phyloP scores from a whole-genome alignment of 75 land plant genomes.

The Sequoiadendron giganteum region DNA sequence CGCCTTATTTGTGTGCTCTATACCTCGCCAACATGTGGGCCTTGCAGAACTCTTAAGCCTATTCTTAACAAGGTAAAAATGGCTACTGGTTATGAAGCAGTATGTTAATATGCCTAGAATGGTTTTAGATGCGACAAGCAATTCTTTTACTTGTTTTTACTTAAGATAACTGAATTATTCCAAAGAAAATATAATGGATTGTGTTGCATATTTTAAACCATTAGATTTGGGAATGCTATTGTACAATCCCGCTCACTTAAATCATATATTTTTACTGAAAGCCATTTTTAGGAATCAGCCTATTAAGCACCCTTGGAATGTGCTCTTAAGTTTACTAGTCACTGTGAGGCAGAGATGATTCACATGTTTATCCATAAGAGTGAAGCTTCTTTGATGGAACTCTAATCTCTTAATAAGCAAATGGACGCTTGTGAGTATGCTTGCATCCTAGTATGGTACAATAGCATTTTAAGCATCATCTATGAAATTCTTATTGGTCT shows the following conservation, averaged over 20 bases:
- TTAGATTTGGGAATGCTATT: not conserved
- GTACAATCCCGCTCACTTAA: not conserved
- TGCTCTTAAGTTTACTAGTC: not conserved
- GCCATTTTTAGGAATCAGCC: not conserved
- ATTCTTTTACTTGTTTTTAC: not conserved
- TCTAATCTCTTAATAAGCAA: not conserved
- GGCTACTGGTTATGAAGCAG: not conserved
- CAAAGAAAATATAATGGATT: not conserved
- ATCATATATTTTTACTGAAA: not conserved
- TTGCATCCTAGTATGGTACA: not conserved
- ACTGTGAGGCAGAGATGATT: not conserved
- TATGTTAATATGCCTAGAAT: not conserved
- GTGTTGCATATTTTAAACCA: not conserved
- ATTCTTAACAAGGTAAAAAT: slow-evolving; percentile 80
- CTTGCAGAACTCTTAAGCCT: slow-evolving; percentile 95
- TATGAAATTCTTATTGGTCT: not conserved
- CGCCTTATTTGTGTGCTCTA: slow-evolving; percentile 86
- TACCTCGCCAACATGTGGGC: slow-evolving; percentile 98
- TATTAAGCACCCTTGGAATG: not conserved
- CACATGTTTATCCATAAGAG: not conserved
- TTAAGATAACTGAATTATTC: not conserved
- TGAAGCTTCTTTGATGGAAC: not conserved
- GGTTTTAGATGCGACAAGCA: not conserved
- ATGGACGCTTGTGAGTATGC: not conserved
- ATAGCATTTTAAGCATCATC: not conserved